Evolutionary conservation across 306 rosid genomes (phyloP).

Genomic region (Carpinus viminea): DNA sequence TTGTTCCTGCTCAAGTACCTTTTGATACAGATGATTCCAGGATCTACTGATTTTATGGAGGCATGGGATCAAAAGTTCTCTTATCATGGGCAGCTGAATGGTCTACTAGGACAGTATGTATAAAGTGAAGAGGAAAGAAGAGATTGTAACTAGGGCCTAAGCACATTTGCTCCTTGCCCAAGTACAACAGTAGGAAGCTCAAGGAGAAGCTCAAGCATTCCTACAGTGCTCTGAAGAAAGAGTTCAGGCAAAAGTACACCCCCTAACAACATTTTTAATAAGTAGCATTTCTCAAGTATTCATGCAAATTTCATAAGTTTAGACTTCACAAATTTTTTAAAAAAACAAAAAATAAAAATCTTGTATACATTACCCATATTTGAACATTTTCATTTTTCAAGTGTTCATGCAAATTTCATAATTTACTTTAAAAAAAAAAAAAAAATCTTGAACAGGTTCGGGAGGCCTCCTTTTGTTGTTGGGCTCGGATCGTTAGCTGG

Average conservation of each 20-base stretch:
- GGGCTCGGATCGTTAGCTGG: constrained; percentile 55
- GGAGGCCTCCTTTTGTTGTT: constrained; percentile 71
- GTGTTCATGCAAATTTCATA: too few relatives aligned
- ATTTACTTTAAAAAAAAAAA: too few relatives aligned
- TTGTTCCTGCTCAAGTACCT: constrained; percentile 35
- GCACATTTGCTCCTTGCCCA: constrained; percentile 96
- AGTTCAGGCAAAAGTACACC: constrained; percentile 49
- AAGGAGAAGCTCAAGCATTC: constrained; percentile 90
- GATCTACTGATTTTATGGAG: constrained; percentile 55
- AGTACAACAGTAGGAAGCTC: constrained; percentile 71
- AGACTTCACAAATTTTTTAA: too few relatives aligned
- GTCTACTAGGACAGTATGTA: constrained; percentile 60
- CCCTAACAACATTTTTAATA: too few relatives aligned
- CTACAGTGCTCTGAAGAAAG: constrained; percentile 68
- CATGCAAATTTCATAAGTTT: too few relatives aligned
- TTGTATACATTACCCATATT: too few relatives aligned
- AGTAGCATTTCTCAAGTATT: too few relatives aligned
- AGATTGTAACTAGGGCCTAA: constrained; percentile 83
- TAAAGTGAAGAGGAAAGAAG: constrained; percentile 81
- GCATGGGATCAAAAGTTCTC: constrained; percentile 75
- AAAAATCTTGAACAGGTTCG: constrained; percentile 47
- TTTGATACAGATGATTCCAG: constrained; percentile 58
- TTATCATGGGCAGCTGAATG: constrained; percentile 67
- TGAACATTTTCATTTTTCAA: too few relatives aligned
- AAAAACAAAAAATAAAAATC: too few relatives aligned